Base-by-base conservation (phyloP, 2,329 filamentous ascomycete species). In the Fusarium brachygibbosum region DNA sequence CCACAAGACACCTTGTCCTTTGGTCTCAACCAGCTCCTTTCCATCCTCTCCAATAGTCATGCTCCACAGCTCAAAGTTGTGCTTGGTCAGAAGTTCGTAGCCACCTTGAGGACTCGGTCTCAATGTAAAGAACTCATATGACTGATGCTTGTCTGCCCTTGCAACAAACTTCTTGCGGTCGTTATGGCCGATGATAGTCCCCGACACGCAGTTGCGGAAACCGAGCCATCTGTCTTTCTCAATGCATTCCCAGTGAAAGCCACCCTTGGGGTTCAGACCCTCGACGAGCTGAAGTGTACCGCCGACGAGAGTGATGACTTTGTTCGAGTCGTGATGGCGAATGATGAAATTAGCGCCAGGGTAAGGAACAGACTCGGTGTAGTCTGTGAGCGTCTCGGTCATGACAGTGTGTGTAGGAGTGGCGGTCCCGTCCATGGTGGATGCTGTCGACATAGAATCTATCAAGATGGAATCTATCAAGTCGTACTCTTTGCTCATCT, bases 161-260 rank as follows among this genome's bases (percentile, higher is more conserved):
- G 75, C 74, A 28, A 74, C 46, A 23, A 77, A 76, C 6, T 45
- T 64, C 29, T 58, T 63, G 3, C 42, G 42, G n/a, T 58, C 59
- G 48, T 79, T 67, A 29, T 80, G 77, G 1, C 80, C 80, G 6
- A 81, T 72, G 29, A 77, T 76, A 2, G 60, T 76, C 1, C 76
- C 74, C 2, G 78, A 79, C 4, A 76, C 72, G 19, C 71, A 72
- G 60, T 81, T 79, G 23, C 71, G 72, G 51, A 82, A 82, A 0
- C 80, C 81, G 0, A 81, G 63, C 78, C 79, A 82, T 4, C 79
- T 77, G 7, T 78, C 71, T 29, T 68, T 74, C 35, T 81, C 79
- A 17, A 79, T 74, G 51, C 81, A 82, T 21, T 63, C 51, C 81
- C 81, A 82, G 45, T 81, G 77, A 28, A 73, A 74, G 14, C 75